These are phyloP conservation scores for Colletotrichum shisoi DNA, from an alignment of 2,329 filamentous ascomycete genomes.

Conservation along the genomic window DNA sequence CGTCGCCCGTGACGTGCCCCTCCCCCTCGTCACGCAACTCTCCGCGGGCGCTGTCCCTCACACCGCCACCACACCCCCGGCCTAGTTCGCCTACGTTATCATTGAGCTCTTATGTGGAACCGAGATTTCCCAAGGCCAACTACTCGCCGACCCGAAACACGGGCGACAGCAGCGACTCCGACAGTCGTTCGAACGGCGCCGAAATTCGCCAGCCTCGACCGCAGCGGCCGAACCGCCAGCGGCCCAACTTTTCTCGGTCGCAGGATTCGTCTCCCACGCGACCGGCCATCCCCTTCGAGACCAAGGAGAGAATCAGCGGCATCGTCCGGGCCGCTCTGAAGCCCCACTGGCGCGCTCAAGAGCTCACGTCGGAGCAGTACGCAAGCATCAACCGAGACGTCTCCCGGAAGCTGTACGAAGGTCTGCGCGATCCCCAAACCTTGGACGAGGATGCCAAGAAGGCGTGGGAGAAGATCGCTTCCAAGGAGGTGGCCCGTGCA, in stretches of 20 bases:
- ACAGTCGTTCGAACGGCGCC: conserved; percentile 49
- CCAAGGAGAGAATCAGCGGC: conserved; percentile 86
- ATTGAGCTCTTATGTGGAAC: conserved; percentile 75
- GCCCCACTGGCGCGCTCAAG: conserved; percentile 79
- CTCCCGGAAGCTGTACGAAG: conserved; percentile 85
- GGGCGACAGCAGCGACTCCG: conserved; percentile 58
- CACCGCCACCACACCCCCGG: conserved; percentile 72
- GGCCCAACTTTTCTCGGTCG: conserved; percentile 55
- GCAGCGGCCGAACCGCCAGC: conserved; percentile 55
- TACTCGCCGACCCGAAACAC: conserved; percentile 68
- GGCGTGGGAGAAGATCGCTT: conserved; percentile 78
- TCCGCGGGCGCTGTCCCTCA: conserved; percentile 71
- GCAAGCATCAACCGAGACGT: conserved; percentile 90
- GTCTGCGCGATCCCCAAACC: conserved; percentile 61
- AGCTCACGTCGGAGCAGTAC: conserved; percentile 85
- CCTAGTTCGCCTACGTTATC: conserved; percentile 71
- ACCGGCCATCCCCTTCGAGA: conserved; percentile 73
- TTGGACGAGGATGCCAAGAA: conserved; percentile 72
- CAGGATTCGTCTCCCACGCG: conserved; percentile 74
- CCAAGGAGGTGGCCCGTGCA: conserved; percentile 79
- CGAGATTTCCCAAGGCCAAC: conserved; percentile 76
- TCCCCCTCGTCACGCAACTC: conserved; percentile 70
- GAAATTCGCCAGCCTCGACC: conserved; percentile 64
- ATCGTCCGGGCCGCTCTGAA: conserved; percentile 86
- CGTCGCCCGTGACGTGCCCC: conserved; percentile 74